Evolutionary conservation across 305 asterid genomes (phyloP).

Genomic region (Fraxinus floribunda): DNA sequence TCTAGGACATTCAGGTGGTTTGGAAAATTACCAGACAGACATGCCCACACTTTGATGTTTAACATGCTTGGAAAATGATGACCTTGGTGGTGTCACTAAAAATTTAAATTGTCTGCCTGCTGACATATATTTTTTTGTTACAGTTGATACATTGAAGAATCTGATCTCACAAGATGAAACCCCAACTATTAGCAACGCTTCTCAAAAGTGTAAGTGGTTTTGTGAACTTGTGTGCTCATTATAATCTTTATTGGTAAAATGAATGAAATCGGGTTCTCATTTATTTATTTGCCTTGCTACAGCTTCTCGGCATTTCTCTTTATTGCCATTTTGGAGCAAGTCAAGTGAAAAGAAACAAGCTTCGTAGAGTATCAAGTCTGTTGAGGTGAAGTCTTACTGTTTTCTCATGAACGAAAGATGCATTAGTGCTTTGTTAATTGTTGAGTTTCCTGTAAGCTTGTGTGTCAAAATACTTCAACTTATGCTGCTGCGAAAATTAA

Average conservation of each 20-base stretch:
- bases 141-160: conserved; percentile 48
- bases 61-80: background rate
- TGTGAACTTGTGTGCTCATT: conserved; percentile 5
- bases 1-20: background rate
- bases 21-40: background rate
- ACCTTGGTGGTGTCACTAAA: background rate
- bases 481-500: background rate
- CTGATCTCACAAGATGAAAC: conserved; percentile 45
- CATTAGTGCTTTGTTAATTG: background rate
- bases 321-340: conserved; percentile 80
- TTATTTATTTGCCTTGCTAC: conserved; percentile 24
- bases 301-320: conserved; percentile 84
- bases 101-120: conserved; percentile 8
- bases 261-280: background rate
- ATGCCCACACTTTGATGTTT: background rate
- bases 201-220: conserved; percentile 41
- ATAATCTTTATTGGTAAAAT: conserved; percentile 8
- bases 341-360: conserved; percentile 69
- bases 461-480: background rate
- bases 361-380: conserved; percentile 27
- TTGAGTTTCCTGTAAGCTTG: background rate
- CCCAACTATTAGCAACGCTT: conserved; percentile 29
- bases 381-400: conserved; percentile 19
- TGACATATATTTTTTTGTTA: conserved; percentile 12
- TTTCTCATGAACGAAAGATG: background rate